Percentiles rank a stretch among this genome's conserved stretches.
Conservation (phyloP, 108 stramenopile genomes). For the Discostella stelligeroides region DNA sequence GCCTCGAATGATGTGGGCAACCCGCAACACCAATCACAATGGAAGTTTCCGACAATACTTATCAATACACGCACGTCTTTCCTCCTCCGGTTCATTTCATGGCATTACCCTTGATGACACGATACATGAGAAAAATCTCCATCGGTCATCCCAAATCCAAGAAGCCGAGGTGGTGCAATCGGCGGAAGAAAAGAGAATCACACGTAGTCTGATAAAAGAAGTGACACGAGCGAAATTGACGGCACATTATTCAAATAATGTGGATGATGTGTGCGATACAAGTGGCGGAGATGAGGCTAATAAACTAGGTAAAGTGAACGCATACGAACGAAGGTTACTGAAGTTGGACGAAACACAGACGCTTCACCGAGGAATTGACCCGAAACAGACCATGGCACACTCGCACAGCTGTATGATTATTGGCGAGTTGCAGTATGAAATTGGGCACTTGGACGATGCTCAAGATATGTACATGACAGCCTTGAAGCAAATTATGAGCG, state of each 20-base stretch:
- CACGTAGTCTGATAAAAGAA: constrained; percentile 27
- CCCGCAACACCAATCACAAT: not conserved
- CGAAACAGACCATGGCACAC: constrained; percentile 11
- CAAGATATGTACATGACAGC: constrained; percentile 27
- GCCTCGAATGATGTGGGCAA: not conserved
- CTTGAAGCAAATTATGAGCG: constrained; percentile 13
- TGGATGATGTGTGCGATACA: not conserved
- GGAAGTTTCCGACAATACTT: not conserved
- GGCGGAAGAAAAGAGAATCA: constrained; percentile 27
- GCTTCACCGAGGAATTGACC: constrained; percentile 5
- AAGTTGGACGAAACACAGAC: constrained; percentile 10
- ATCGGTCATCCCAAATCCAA: not conserved
- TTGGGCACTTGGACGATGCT: constrained; percentile 40
- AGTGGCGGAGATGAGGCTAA: not conserved
- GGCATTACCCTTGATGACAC: constrained; percentile 2
- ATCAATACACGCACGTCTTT: not conserved
- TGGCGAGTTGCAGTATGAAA: constrained; percentile 38
- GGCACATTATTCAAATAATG: constrained; percentile 9
- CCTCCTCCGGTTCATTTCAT: constrained; percentile 11
- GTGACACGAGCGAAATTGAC: constrained; percentile 30
- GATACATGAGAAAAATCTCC: not conserved
- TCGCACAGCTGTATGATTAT: constrained; percentile 24
- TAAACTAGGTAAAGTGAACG: not conserved
- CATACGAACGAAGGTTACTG: constrained; percentile 28
- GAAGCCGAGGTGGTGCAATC: constrained; percentile 42